These are phyloP conservation scores for Hymenoscyphus linearis DNA, from an alignment of 2,329 filamentous ascomycete species.

Conservation along the genomic window DNA sequence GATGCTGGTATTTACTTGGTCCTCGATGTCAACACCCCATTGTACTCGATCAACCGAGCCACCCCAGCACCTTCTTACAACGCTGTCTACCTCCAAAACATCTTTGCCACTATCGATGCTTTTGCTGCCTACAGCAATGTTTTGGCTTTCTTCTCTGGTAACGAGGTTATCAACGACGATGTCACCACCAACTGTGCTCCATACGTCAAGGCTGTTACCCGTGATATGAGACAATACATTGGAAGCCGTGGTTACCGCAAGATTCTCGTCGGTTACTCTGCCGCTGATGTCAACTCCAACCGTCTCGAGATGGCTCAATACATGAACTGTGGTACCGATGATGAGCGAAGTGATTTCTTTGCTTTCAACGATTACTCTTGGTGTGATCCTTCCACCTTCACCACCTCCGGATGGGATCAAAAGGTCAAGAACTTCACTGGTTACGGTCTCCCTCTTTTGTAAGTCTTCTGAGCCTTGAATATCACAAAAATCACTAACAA, in stretches of 20 bases:
- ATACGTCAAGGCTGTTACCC: slow-evolving; percentile 54
- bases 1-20: slow-evolving; percentile 70
- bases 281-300: slow-evolving; percentile 64
- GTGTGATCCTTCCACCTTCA: slow-evolving; percentile 57
- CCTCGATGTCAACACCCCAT: slow-evolving; percentile 67
- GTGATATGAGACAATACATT: slow-evolving; percentile 52
- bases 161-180: slow-evolving; percentile 54
- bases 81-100: slow-evolving; percentile 61
- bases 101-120: slow-evolving; percentile 66
- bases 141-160: slow-evolving; percentile 57
- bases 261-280: slow-evolving; percentile 54
- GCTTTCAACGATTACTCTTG: slow-evolving; percentile 64
- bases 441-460: slow-evolving; percentile 59
- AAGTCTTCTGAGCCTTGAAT: slow-evolving; percentile 9
- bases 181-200: slow-evolving; percentile 46
- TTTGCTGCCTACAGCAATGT: slow-evolving; percentile 65
- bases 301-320: slow-evolving; percentile 63
- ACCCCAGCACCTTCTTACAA: slow-evolving; percentile 60
- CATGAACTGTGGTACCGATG: slow-evolving; percentile 67
- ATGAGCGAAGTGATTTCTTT: slow-evolving; percentile 62
- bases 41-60: slow-evolving; percentile 63
- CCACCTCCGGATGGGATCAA: slow-evolving; percentile 58
- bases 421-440: slow-evolving; percentile 64
- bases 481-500: slow-evolving; percentile 8
- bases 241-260: slow-evolving; percentile 41